Evolutionary conservation across 1,284 basidiomycete genomes (phyloP).

Genomic region (Ceratobasidium sp.): DNA sequence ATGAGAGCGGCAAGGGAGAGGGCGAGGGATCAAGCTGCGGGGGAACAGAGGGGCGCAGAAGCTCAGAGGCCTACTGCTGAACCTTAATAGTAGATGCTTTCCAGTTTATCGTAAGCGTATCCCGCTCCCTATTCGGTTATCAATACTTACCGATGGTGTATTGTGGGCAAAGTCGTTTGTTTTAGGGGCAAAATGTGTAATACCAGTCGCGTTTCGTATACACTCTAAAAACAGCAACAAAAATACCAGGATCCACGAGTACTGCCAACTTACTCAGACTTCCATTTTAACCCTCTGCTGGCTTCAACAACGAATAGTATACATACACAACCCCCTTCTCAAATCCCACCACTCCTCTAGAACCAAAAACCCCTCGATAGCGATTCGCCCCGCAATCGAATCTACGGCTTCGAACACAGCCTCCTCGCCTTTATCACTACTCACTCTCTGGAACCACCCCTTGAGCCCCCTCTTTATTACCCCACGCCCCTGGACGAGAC

Average conservation of each 20-base stretch:
- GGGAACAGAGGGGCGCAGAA: neutral
- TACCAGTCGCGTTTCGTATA: neutral
- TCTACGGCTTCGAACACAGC: slow-evolving; percentile 21
- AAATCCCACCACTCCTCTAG: slow-evolving; percentile 42
- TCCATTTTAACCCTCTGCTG: neutral
- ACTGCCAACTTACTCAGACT: too few relatives aligned
- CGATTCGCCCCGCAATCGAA: slow-evolving; percentile 12
- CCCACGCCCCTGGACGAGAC: slow-evolving; percentile 14
- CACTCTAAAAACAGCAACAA: neutral
- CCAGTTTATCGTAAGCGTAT: neutral
- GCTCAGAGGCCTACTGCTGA: too few relatives aligned
- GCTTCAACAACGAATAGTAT: slow-evolving; percentile 14
- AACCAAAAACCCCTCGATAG: slow-evolving; percentile 32
- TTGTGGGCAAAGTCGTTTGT: neutral
- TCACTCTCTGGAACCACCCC: neutral
- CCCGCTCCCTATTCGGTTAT: neutral
- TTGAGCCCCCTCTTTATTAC: neutral
- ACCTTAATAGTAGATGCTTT: too few relatives aligned
- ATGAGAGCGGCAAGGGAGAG: slow-evolving; percentile 18
- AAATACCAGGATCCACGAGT: too few relatives aligned
- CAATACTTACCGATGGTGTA: too few relatives aligned
- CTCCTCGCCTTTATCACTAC: slow-evolving; percentile 3
- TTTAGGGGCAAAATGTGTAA: neutral
- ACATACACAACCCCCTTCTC: slow-evolving; percentile 19
- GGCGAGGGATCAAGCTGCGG: too few relatives aligned